These are phyloP conservation scores for Urtica urens DNA, from an alignment of 306 rosid genomes.

Conservation along the genomic window DNA sequence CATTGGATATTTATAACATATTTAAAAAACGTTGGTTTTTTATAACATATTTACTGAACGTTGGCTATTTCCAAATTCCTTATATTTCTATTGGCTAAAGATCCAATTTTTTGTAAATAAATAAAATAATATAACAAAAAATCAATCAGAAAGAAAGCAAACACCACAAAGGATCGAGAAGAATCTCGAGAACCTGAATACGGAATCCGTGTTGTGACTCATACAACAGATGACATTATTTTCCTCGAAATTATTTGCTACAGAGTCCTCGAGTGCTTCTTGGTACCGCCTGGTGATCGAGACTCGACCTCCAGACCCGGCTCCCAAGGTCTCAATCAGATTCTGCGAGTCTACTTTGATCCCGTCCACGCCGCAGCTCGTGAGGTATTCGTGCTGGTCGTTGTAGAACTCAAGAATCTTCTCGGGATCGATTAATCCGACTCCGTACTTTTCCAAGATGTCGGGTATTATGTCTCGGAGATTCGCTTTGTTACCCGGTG, in stretches of 20 bases:
- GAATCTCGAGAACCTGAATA: conserved; percentile 48
- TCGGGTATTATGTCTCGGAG: conserved; percentile 40
- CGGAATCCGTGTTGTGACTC: conserved; percentile 51
- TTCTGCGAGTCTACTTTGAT: conserved; percentile 70
- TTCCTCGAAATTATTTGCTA: conserved; percentile 37
- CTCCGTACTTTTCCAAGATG: conserved; percentile 59
- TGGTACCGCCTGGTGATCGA: conserved; percentile 36
- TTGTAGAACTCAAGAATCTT: conserved; percentile 41
- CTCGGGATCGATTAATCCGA: conserved; percentile 43
- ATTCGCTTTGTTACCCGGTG: conserved; percentile 42
- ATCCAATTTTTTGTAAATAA: too few relatives aligned
- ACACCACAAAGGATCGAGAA: too few relatives aligned
- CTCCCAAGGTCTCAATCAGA: conserved; percentile 51
- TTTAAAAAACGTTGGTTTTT: too few relatives aligned
- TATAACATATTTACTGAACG: too few relatives aligned
- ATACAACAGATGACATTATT: conserved; percentile 54
- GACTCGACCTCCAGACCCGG: conserved; percentile 59
- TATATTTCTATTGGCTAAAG: too few relatives aligned
- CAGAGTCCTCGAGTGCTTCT: conserved; percentile 55
- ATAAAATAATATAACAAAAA: too few relatives aligned
- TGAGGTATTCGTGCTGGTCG: conserved; percentile 59
- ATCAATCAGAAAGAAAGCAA: too few relatives aligned
- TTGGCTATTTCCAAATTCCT: too few relatives aligned
- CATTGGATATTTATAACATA: too few relatives aligned
- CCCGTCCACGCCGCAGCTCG: conserved; percentile 50